These are phyloP conservation scores for Leccinum sublutescens DNA, from an alignment of 768 basidiomycete genomes.

Conservation along the genomic window DNA sequence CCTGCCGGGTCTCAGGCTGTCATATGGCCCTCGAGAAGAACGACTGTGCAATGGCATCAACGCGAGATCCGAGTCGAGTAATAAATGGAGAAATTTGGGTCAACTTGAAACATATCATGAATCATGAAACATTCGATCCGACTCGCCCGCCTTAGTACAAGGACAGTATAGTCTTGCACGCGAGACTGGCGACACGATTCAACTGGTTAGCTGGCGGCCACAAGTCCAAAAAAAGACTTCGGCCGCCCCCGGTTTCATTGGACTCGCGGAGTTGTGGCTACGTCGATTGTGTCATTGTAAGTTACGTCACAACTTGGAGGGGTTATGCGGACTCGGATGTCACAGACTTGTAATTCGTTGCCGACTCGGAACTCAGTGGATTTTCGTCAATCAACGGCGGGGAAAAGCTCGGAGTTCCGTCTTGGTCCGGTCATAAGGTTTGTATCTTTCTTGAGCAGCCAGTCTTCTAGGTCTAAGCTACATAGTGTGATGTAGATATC, in stretches of 20 bases:
- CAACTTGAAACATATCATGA: neutral
- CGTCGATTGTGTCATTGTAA: neutral
- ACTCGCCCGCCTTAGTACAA: neutral
- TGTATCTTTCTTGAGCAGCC: neutral
- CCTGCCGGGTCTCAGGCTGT: neutral
- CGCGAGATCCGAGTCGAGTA: neutral
- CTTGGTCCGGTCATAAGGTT: neutral
- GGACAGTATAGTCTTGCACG: too few relatives aligned
- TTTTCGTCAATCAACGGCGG: neutral
- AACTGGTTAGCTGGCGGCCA: neutral
- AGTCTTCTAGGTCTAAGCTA: neutral
- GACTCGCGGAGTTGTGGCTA: neutral
- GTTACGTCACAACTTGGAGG: neutral
- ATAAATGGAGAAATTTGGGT: neutral
- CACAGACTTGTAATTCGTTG: neutral
- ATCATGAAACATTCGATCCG: neutral
- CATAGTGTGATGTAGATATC: neutral
- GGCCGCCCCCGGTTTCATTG: neutral
- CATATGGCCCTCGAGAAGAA: neutral
- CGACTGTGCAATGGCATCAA: neutral
- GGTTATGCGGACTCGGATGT: neutral
- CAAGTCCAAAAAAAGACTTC: neutral
- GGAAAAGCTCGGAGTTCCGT: neutral
- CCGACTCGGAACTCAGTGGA: neutral
- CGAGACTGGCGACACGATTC: neutral